Evolutionary conservation across 225 moss, liverwort and hornwort genomes (phyloP), one percentile per base, ranked within the genome.

Genomic region (Anthoceros angustus): DNA sequence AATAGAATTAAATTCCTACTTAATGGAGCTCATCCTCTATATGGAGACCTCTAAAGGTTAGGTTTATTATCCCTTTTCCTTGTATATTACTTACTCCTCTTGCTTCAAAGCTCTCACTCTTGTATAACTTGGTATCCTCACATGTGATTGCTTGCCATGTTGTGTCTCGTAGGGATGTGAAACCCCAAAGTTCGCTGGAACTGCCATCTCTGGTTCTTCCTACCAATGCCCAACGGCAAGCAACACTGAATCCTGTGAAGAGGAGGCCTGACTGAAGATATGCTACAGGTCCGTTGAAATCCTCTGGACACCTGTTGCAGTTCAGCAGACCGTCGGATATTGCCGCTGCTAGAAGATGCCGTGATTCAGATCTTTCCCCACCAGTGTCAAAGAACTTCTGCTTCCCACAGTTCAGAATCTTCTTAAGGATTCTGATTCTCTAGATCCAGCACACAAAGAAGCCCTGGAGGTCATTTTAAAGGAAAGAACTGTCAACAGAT

Each of bases 381-480:
- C 75, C 42, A 91, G 78, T 68, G 85, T 98, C 75, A 92, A 80
- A 70, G 87, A 98, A 48, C 82, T 98, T 72, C 75, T 89, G 64
- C 78, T 98, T 24, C 98, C 98, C 63, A 83, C 98, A 8, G 89
- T 98, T 60, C 91, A 92, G 64, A 98, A 98, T 71, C 42, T 98
- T 21, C 64, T 98, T 43, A 98, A 92, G 74, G 98, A 98, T 50
- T 78, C 85, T 32, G 98, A 98, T 78, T 91, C 89, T 55, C 74
- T 98, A 74, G 98, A 98, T 76, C 92, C 92, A 63, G 92, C 92
- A 45, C 98, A 92, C 66, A 98, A 92, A 76, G 98, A 98, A 72
- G 98, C 92, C 40, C 68, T 98, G 75, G 98, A 98, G 70, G 92
- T 84, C 65, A 98, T 98, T 63, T 77, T 85, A 42, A 82, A 80